Conservation (phyloP, 2,329 filamentous ascomycete genomes). For the Fusarium verrucosum region DNA sequence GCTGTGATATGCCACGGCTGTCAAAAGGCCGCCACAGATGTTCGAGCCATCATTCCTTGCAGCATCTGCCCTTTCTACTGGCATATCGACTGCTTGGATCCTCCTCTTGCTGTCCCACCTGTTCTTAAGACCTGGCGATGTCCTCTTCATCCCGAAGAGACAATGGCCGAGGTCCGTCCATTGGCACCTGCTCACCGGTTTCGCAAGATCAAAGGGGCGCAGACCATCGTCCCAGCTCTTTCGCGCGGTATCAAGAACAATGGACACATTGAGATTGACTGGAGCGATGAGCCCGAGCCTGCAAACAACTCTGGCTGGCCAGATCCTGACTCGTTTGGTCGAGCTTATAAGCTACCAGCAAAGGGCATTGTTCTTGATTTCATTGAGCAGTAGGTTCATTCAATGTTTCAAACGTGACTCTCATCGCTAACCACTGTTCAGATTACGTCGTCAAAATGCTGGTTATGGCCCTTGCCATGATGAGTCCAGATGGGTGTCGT, state of each 20-base stretch:
- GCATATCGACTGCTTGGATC: conserved; percentile 92
- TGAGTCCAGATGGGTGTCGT: conserved; percentile 47
- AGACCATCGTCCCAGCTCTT: conserved; percentile 62
- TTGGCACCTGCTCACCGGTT: conserved; percentile 69
- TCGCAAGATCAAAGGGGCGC: conserved; percentile 66
- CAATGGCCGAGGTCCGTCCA: conserved; percentile 68
- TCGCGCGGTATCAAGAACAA: conserved; percentile 75
- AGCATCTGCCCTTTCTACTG: conserved; percentile 83
- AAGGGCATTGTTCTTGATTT: conserved; percentile 76
- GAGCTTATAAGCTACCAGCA: conserved; percentile 70
- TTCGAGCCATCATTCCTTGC: conserved; percentile 82
- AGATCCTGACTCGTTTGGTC: conserved; percentile 69
- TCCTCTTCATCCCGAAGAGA: conserved; percentile 83
- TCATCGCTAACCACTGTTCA: conserved; percentile 37
- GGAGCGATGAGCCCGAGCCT: conserved; percentile 65
- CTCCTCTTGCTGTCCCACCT: conserved; percentile 82
- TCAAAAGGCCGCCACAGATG: conserved; percentile 67
- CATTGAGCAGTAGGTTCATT: conserved; percentile 65
- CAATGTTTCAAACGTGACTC: not conserved
- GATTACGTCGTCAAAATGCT: conserved; percentile 52
- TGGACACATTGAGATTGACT: conserved; percentile 75
- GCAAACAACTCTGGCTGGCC: conserved; percentile 66
- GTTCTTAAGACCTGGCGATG: conserved; percentile 85
- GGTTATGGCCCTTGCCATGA: conserved; percentile 49
- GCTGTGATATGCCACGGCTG: conserved; percentile 82